These are phyloP conservation scores for Aegilops tauschii DNA, from an alignment of 176 grass and related monocot species.

Conservation along the genomic window DNA sequence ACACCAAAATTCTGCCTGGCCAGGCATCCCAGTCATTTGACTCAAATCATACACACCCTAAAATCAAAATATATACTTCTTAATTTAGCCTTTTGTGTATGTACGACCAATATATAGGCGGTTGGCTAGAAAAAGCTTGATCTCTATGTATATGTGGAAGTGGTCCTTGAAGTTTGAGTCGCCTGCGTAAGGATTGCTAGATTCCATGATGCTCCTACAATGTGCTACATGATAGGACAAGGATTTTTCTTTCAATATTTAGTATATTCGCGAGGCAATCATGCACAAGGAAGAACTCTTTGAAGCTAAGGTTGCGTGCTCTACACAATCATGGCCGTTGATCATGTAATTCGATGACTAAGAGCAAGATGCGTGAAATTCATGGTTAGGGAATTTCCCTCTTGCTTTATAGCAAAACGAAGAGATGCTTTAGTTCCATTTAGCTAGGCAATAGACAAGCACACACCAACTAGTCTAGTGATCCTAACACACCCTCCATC, in stretches of 20 bases:
- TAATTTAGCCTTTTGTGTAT: not conserved
- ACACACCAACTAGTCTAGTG: not conserved
- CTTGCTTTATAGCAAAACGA: not conserved
- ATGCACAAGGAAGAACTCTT: not conserved
- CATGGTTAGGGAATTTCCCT: not conserved
- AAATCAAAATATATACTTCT: not conserved
- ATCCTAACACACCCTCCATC: not conserved
- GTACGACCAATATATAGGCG: not conserved
- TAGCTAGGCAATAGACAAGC: not conserved
- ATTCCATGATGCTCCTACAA: constrained; percentile 8
- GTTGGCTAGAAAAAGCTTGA: not conserved
- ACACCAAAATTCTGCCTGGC: no score
- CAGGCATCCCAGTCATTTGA: not conserved
- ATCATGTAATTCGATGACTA: constrained; percentile 27
- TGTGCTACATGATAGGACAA: constrained; percentile 1
- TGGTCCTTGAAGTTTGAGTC: not conserved
- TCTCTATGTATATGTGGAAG: not conserved
- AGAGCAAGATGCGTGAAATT: not conserved
- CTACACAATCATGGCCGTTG: not conserved
- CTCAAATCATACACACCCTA: not conserved
- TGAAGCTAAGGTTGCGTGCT: constrained; percentile 19
- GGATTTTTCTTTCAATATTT: constrained; percentile 19
- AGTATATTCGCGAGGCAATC: constrained; percentile 26
- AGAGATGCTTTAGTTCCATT: not conserved
- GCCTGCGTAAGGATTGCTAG: not conserved